Conservation (phyloP, 805 yeast genomes). For the Saccharomycopsis sp. region DNA sequence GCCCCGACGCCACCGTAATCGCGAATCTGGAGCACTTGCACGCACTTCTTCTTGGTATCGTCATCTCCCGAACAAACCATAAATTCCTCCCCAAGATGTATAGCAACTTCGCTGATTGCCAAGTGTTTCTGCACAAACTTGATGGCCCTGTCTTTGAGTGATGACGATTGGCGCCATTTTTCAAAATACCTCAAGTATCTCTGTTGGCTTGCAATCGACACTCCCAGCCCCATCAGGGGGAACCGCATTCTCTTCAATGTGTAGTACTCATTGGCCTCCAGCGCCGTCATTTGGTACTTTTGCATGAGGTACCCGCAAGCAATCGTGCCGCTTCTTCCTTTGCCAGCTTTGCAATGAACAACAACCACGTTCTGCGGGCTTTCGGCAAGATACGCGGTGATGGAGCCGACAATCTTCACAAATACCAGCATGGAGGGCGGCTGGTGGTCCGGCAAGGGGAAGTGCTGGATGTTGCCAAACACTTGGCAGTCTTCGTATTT, state of each 20-base stretch:
- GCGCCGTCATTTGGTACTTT: conserved; percentile 29
- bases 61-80: too few relatives aligned
- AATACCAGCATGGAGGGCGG: conserved; percentile 59
- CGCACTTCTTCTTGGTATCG: too few relatives aligned
- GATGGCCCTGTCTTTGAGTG: not conserved
- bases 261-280: conserved; percentile 44
- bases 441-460: conserved; percentile 69
- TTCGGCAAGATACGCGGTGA: conserved; percentile 34
- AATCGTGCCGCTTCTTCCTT: conserved; percentile 81
- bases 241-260: conserved; percentile 47
- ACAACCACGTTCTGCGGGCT: conserved; percentile 44
- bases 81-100: too few relatives aligned
- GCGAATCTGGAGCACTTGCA: too few relatives aligned
- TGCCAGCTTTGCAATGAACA: conserved; percentile 84
- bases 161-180: too few relatives aligned
- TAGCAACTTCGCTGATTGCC: too few relatives aligned
- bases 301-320: conserved; percentile 64
- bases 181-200: conserved; percentile 54
- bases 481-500: conserved; percentile 30
- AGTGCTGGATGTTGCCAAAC: conserved; percentile 18
- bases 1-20: not conserved
- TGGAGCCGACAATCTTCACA: conserved; percentile 33
- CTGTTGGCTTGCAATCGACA: conserved; percentile 61
- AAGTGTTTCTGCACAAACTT: too few relatives aligned
- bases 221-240: conserved; percentile 46